These are phyloP conservation scores for Penicillium verhagenii DNA, from an alignment of 495 filamentous ascomycete species.

Conservation along the genomic window DNA sequence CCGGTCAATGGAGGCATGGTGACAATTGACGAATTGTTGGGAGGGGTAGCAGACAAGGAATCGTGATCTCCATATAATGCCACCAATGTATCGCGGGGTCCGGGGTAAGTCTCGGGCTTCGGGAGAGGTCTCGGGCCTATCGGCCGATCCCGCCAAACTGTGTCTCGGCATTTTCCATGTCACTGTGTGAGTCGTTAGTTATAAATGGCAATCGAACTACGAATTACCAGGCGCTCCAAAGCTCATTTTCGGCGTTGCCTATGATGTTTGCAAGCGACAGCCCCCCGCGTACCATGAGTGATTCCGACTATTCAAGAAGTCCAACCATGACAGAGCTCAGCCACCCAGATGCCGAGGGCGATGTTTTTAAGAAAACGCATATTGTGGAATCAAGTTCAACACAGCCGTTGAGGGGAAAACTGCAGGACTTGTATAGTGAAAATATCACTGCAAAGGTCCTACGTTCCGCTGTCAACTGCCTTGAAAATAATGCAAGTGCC, in stretches of 20 bases:
- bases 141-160: neutral
- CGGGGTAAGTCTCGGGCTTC: slow-evolving; percentile 9
- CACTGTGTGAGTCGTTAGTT: too few species aligned
- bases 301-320: neutral
- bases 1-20: slow-evolving; percentile 11
- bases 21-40: too few species aligned
- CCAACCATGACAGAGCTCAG: slow-evolving; percentile 1
- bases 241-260: too few species aligned
- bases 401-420: neutral
- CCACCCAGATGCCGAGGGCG: neutral
- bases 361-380: neutral
- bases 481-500: too few species aligned
- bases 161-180: neutral
- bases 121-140: slow-evolving; percentile 4
- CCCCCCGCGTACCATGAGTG: neutral
- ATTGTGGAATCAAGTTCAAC: neutral
- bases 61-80: neutral
- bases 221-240: too few species aligned
- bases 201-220: neutral
- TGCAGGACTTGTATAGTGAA: slow-evolving; percentile 25
- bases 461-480: slow-evolving; percentile 15
- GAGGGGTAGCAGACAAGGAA: neutral
- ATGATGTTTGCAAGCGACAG: neutral
- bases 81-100: neutral
- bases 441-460: slow-evolving; percentile 31